Evolutionary conservation across 352 stramenopile species (phyloP).

Genomic region (Pythium rishiriense): DNA sequence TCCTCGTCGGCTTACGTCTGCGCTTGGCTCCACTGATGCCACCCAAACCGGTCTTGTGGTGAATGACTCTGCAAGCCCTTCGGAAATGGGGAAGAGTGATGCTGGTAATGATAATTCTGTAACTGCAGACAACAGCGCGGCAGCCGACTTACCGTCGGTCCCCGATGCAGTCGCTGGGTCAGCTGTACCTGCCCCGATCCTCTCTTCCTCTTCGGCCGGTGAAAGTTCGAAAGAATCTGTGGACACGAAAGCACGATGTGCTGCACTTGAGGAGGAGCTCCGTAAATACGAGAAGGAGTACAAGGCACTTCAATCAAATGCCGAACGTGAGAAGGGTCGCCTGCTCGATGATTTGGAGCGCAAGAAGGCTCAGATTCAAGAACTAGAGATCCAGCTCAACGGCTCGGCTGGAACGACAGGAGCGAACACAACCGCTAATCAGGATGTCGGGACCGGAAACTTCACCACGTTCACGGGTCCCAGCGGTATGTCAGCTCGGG

Average conservation of each 20-base stretch:
- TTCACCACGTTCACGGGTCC: constrained; percentile 25
- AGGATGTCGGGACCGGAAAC: constrained; percentile 2
- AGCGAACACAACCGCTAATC: neutral
- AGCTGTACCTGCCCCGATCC: neutral
- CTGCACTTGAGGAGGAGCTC: constrained; percentile 57
- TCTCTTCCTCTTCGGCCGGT: constrained; percentile 27
- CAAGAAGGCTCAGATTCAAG: constrained; percentile 59
- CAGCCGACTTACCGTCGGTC: neutral
- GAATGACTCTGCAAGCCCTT: constrained; percentile 24
- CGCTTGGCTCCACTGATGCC: neutral
- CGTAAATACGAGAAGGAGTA: constrained; percentile 76
- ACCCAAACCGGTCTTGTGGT: neutral
- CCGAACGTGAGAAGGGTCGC: constrained; percentile 61
- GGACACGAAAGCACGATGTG: constrained; percentile 52
- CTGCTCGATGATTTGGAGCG: constrained; percentile 69
- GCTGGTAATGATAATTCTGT: constrained; percentile 3
- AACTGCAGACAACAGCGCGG: constrained; percentile 4
- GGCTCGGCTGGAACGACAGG: constrained; percentile 22
- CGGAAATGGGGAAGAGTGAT: constrained; percentile 34
- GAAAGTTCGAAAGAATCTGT: constrained; percentile 47
- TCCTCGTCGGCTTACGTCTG: constrained; percentile 19
- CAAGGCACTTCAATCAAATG: constrained; percentile 46
- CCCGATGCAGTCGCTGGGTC: constrained; percentile 13
- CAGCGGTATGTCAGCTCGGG: constrained; percentile 73
- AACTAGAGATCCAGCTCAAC: constrained; percentile 62